Conservation (phyloP, 164 flowering plant species). For the Nymphaea thermarum region DNA sequence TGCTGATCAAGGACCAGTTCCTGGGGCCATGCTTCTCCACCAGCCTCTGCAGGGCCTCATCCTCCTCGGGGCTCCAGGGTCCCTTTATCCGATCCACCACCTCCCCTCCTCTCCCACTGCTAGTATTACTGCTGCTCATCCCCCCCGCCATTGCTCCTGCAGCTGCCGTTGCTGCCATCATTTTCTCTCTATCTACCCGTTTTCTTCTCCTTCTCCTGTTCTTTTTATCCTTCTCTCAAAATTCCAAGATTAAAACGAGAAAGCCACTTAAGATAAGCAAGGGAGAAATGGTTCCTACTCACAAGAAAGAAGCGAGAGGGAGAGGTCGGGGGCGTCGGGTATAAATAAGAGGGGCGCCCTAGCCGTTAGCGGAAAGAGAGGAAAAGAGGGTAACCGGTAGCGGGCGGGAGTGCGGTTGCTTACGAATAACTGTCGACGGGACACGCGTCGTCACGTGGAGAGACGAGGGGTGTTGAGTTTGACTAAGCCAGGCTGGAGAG, state of each 20-base stretch:
- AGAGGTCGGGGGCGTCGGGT: neutral
- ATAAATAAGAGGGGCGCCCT: neutral
- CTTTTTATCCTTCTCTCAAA: too few species aligned
- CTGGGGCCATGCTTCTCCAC: constrained; percentile 69
- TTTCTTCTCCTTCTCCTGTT: neutral
- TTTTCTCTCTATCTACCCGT: neutral
- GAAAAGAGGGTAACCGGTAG: constrained; percentile 24
- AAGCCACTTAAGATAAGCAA: neutral
- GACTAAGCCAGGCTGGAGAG: constrained; percentile 59
- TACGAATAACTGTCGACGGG: neutral
- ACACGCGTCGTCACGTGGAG: constrained; percentile 37
- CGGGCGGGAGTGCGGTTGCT: constrained; percentile 14
- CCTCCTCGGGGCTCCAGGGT: constrained; percentile 95
- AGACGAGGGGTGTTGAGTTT: constrained; percentile 15
- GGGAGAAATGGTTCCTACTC: neutral
- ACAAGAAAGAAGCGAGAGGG: neutral
- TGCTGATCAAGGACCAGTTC: constrained; percentile 84
- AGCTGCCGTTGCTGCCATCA: neutral
- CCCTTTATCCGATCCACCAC: constrained; percentile 85
- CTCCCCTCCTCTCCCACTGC: constrained; percentile 7
- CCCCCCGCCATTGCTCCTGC: too few species aligned
- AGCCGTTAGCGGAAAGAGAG: constrained; percentile 2
- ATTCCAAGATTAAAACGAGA: neutral
- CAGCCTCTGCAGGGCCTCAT: constrained; percentile 39
- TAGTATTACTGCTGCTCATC: too few species aligned